Base-by-base conservation (phyloP, 75 land plant genomes). In the Selaginella tamariscina region DNA sequence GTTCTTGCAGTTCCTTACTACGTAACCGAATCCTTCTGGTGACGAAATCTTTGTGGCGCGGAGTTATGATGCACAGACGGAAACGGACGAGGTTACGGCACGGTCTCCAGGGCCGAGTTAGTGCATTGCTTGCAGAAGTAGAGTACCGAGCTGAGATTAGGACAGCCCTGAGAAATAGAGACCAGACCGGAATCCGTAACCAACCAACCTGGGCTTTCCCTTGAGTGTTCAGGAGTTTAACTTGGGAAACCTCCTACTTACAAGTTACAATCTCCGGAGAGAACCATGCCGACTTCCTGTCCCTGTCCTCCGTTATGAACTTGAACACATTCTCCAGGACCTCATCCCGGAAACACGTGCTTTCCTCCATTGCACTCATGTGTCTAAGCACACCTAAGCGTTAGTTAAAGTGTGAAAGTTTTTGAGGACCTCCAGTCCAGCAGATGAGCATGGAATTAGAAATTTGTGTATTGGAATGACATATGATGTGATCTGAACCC, bases 281-380 rank as follows among this genome's bases (percentile, higher is more conserved):
- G 27, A 79, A 79, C 88, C 88, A 86, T 1, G 67, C 75, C 56
- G 86, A 59, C 32, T 75, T 86, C 22, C 88, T 57, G 62, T 86
- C 86, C 65, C 57, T 63, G 56, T 77, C 79, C 0, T 74, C 65
- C 2, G 62, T 72, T 22, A 81, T 0, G 73, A 74, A 85, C n/a
- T 60, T 76, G 23, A 85, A 72, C 9, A 85, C 80, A 9, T 79
- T 72, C 67, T 83, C 88, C 24, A 85, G 27, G 1, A 85, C 83
- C 66, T 85, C 85, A 18, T 80, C 85, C 1, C 85, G 88, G 55
- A 82, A 85, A 27, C 23, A 24, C 9, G 68, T 31, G n/a, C n/a
- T n/a, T n/a, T n/a, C n/a, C n/a, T n/a, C n/a, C n/a, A n/a, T n/a
- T n/a, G n/a, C n/a, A n/a, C n/a, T n/a, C n/a, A n/a, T n/a, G n/a